phyloP scores from a whole-genome alignment of 345 rosid species.

The Psidium friedrichsthalianum region DNA sequence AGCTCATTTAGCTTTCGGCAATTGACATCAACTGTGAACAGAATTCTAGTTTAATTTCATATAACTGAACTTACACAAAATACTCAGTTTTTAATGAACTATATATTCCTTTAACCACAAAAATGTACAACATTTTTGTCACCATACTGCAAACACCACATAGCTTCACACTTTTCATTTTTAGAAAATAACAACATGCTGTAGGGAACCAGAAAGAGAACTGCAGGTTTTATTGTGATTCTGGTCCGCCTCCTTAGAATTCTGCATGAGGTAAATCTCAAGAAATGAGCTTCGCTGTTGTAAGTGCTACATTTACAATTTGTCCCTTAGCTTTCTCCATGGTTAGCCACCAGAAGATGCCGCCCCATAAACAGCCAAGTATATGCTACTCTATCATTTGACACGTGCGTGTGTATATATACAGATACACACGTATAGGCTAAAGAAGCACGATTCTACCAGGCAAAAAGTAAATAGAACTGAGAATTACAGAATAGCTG shows the following conservation, averaged over 20 bases:
- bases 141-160: not conserved
- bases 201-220: not conserved
- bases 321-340: not conserved
- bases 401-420: rapidly evolving
- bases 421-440: not conserved
- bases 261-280: not conserved
- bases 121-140: not conserved
- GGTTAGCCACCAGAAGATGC: not conserved
- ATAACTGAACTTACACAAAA: not conserved
- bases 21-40: not conserved
- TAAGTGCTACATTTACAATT: not conserved
- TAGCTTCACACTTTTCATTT: not conserved
- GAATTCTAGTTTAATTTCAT: not conserved
- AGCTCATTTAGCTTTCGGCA: not conserved
- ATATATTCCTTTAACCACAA: not conserved
- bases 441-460: not conserved
- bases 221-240: not conserved
- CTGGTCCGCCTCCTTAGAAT: not conserved
- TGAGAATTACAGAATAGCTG: not conserved
- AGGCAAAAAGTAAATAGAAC: not conserved
- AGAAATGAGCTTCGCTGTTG: not conserved
- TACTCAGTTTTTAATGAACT: not conserved
- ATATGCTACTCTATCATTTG: not conserved
- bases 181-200: not conserved
- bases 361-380: not conserved